Conservation (phyloP, 2,329 filamentous ascomycete genomes). For the Colletotrichum scovillei region DNA sequence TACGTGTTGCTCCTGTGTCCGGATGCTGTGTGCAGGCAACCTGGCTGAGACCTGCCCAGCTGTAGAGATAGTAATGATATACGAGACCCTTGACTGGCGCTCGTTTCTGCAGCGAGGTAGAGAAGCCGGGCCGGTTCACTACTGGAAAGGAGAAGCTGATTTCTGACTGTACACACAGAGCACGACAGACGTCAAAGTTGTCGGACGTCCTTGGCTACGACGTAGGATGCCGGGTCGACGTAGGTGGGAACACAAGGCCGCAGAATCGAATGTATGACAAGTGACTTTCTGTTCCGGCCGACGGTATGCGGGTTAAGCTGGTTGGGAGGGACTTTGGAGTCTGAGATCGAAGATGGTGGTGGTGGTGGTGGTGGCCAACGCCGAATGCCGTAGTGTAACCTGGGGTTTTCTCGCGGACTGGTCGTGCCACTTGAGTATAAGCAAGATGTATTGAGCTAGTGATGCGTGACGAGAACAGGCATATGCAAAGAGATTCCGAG, state of each 20-base stretch:
- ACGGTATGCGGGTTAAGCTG: not conserved
- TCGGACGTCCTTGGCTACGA: not conserved
- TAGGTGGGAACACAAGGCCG: not conserved
- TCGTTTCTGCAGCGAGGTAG: not conserved
- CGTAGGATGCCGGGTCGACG: not conserved
- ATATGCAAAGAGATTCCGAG: not conserved
- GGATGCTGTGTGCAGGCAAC: not conserved
- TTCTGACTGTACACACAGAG: not conserved
- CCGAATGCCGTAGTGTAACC: conserved; percentile 16
- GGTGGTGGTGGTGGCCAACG: not conserved
- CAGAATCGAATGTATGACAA: not conserved
- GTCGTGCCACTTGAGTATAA: not conserved
- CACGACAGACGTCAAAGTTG: not conserved
- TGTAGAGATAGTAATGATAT: not conserved
- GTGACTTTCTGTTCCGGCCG: not conserved
- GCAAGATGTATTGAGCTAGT: conserved; percentile 4
- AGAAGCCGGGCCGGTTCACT: conserved; percentile 3
- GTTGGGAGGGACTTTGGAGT: not conserved
- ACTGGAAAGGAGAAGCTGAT: not conserved
- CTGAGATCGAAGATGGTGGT: not conserved
- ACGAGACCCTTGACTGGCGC: not conserved
- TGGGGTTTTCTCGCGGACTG: conserved; percentile 1
- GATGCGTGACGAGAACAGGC: not conserved
- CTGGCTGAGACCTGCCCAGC: conserved; percentile 30
- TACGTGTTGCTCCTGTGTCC: not conserved